Conservation (phyloP, 805 yeast genomes). For the Maudiozyma barnettii region DNA sequence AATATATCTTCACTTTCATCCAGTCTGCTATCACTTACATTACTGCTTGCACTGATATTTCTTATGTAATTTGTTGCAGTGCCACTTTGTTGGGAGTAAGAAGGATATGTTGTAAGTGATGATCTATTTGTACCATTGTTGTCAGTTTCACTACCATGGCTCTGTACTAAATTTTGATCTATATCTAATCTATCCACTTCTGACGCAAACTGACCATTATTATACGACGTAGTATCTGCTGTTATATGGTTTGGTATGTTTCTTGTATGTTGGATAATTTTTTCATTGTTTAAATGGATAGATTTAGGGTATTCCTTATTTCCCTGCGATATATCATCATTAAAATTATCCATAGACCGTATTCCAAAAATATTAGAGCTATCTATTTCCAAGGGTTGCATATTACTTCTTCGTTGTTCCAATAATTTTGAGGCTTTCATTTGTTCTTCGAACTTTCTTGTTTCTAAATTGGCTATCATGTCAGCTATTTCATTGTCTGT, state of each 20-base stretch:
- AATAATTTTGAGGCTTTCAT: conserved; percentile 1
- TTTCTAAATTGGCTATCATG: conserved; percentile 21
- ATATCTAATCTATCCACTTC: background rate
- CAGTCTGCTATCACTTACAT: background rate
- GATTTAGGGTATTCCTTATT: background rate
- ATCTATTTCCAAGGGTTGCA: background rate
- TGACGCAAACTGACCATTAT: background rate
- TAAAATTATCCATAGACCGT: background rate
- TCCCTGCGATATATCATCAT: background rate
- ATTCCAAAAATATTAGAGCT: background rate
- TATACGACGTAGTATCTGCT: no score
- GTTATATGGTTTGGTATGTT: background rate
- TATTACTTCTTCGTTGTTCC: background rate
- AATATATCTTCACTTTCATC: background rate
- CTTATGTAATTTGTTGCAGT: background rate
- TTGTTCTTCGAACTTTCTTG: conserved; percentile 10
- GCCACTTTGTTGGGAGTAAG: background rate
- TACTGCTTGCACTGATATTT: background rate
- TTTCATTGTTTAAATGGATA: background rate
- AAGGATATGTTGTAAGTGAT: background rate
- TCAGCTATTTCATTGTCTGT: conserved; percentile 55
- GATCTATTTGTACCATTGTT: background rate
- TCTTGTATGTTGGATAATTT: background rate
- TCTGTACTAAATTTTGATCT: background rate
- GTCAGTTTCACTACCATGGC: background rate